A percentile compares a stretch with the other conserved stretches of the same genome.
Evolutionary conservation across 139 green algal species (phyloP).

Genomic region (Asterochloris sp.): DNA sequence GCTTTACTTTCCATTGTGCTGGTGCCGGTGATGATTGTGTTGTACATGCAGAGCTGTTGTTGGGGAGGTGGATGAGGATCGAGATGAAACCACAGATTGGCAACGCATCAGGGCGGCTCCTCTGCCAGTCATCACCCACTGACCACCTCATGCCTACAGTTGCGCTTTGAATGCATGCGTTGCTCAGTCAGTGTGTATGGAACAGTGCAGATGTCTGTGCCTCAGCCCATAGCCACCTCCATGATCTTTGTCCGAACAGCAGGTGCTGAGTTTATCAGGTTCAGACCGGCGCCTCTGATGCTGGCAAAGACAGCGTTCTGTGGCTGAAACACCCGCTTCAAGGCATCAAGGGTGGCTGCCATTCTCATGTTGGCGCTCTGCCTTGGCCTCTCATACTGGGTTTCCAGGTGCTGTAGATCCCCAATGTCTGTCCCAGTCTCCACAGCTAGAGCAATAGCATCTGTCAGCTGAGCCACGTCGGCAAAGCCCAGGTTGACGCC

Average conservation of each 20-base stretch:
- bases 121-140: slow-evolving; percentile 10
- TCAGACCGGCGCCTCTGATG: slow-evolving; percentile 50
- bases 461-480: slow-evolving; percentile 57
- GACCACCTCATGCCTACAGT: neutral
- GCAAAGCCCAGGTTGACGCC: slow-evolving; percentile 75
- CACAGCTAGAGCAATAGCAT: slow-evolving; percentile 36
- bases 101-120: slow-evolving; percentile 12
- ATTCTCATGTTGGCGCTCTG: slow-evolving; percentile 53
- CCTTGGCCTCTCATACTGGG: slow-evolving; percentile 60
- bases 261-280: slow-evolving; percentile 45
- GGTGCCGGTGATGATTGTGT: neutral
- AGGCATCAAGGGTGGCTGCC: slow-evolving; percentile 55
- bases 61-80: slow-evolving; percentile 90
- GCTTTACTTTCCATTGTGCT: neutral
- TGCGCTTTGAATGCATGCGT: neutral
- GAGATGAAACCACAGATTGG: slow-evolving; percentile 71
- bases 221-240: slow-evolving; percentile 61
- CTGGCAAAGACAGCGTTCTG: slow-evolving; percentile 38
- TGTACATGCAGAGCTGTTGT: slow-evolving; percentile 80
- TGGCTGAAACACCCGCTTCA: slow-evolving; percentile 54
- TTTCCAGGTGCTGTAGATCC: slow-evolving; percentile 33
- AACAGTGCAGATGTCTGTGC: neutral
- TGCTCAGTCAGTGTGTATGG: neutral
- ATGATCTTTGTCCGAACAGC: slow-evolving; percentile 61
- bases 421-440: slow-evolving; percentile 55